Base-by-base conservation (phyloP, 2,329 filamentous ascomycete species). In the Metarhizium rileyi region DNA sequence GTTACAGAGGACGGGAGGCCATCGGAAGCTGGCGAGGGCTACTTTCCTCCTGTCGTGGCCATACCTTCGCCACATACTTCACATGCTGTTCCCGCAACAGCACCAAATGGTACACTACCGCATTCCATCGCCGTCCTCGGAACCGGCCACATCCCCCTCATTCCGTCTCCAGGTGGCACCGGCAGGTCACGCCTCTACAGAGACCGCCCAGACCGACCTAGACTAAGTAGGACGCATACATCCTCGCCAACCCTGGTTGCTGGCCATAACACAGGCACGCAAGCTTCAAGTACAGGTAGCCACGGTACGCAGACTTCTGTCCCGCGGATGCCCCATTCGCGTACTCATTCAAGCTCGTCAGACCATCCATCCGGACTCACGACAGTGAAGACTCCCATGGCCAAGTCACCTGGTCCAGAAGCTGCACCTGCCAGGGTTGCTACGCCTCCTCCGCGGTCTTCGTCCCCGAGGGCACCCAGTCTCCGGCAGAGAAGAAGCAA, bases 131-230 rank as follows among this genome's bases (percentile, higher is more conserved):
- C 89, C 4, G 83, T 95, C 18, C 68, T 96, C 26, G 82, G 77
- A 47, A 90, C 87, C 1, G 90, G 88, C 18, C 87, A 93, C 60
- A 72, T 91, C 6, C 86, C 90, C 6, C 74, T 82, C 20, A 72
- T 96, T 43, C 89, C 90, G 0, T 95, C 90, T 0, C 90, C 90
- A 1, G 87, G 89, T n/a, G 77, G 76, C 51, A 74, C 76, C 26
- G 16, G 35, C 35, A 71, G 78, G 48, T 64, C 71, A 25, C 75
- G 81, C 51, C 70, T 72, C 45, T 74, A 78, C 53, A 74, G 78
- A 52, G 77, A 80, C 52, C 74, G 81, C 49, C 70, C 75, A 10
- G 71, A 75, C 20, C 71, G 82, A 47, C 83, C 84, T 8, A 77
- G 81, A 54, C 73, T 84, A 50, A 74, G 72, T 40, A 77, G 87